Evolutionary conservation across 768 basidiomycete species (phyloP).

Genomic region (Vararia minispora): DNA sequence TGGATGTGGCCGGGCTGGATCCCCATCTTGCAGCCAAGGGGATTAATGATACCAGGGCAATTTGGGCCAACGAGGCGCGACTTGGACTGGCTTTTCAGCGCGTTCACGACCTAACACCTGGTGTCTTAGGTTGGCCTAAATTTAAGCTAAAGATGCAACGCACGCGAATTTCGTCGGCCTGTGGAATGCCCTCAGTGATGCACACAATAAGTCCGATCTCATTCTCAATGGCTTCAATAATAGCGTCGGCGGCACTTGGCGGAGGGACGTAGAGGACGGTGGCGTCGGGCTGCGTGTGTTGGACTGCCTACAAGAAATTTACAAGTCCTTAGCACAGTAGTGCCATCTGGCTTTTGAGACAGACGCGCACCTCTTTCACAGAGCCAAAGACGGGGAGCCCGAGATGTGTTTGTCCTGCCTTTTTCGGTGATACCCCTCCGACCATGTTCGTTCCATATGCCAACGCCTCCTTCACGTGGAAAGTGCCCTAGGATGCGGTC

Average conservation of each 20-base stretch:
- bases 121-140: no score
- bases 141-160: constrained; percentile 15
- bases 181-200: constrained; percentile 98
- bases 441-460: constrained; percentile 97
- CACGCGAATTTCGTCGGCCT: constrained; percentile 90
- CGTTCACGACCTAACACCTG: constrained; percentile 68
- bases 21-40: constrained; percentile 97
- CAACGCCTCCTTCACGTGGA: constrained; percentile 89
- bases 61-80: constrained; percentile 97
- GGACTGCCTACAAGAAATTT: constrained; percentile 55
- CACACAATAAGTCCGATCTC: constrained; percentile 97
- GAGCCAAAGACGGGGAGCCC: constrained; percentile 90
- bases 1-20: constrained; percentile 98
- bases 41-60: constrained; percentile 97
- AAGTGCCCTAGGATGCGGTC: constrained; percentile 63
- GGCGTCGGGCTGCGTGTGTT: constrained; percentile 81
- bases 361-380: constrained; percentile 66
- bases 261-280: constrained; percentile 97
- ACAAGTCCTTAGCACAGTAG: constrained; percentile 5
- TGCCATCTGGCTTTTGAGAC: no score
- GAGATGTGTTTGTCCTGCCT: constrained; percentile 91
- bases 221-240: constrained; percentile 97
- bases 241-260: constrained; percentile 91
- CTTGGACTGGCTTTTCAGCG: constrained; percentile 86
- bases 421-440: constrained; percentile 93